Base-by-base conservation (phyloP, 2,329 filamentous ascomycete genomes). In the Beauveria brongniartii region DNA sequence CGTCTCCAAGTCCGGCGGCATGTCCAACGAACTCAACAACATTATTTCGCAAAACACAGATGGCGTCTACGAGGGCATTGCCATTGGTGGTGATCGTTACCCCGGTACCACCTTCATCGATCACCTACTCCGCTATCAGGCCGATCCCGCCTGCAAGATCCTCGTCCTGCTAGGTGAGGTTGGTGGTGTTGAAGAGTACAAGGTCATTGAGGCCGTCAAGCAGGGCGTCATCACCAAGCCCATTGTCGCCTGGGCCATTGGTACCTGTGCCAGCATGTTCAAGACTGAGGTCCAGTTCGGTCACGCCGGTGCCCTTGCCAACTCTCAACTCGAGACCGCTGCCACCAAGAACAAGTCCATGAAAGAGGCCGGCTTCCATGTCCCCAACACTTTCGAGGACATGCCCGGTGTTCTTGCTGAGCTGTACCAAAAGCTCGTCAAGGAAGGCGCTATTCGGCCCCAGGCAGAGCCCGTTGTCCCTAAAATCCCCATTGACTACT, bases 1-100 rank as follows among this genome's bases (percentile, higher is more conserved):
- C 79, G 94, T 99, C 78, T 97, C 93, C 84, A 99, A 99, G 85
- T 99, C 94, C 63, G 94, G 94, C 75, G 94, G 94, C 81, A 99
- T 99, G 94, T 97, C 94, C 78, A 99, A 99, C 85, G 94, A 99
- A 83, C 82, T 99, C 73, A 99, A 99, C 89, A 99, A 99, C 87
- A 97, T 99, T 78, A 90, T 99, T 72, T 85, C 92, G 62, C 89
- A 96, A 77, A 96, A 84, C 77, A 97, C 94, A 71, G 92, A 99
- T 75, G 94, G 94, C 85, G 94, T 99, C 61, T 93, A 96, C 77
- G 94, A 99, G 84, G 94, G 94, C 87, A 90, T 99, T 72, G 94
- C 94, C 75, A 99, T 99, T 79, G 94, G 94, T 80, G 94, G 94
- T 87, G 94, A 99, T 80, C 86, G 94, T 78, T 99, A 99, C 77